Base-by-base conservation (phyloP, 2,329 filamentous ascomycete species). In the Colletotrichum horii region DNA sequence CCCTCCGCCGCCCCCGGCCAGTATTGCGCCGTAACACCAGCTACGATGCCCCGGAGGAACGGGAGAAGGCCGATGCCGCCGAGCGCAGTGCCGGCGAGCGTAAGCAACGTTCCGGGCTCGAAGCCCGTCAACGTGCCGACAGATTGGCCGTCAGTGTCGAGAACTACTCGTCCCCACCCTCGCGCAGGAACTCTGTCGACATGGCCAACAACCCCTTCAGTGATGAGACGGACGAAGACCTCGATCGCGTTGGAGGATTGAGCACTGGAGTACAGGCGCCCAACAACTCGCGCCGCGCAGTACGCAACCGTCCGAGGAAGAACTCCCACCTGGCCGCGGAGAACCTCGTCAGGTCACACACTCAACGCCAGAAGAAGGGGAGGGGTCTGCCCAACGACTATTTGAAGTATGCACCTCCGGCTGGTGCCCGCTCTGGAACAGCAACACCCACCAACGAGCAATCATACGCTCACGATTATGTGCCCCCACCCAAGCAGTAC, bases 401-500 rank as follows among this genome's bases (percentile, higher is more conserved):
- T 15, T 84, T 83, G 77, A 80, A 82, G 24, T 75, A 70, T 22
- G 79, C 80, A 12, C 80, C 78, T 28, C 74, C 78, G 22, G 74
- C 76, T 9, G 81, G 79, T 16, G 72, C 67, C 12, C 77, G 79
- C 19, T 86, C 85, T 43, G 84, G 85, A 58, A 84, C 83, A 11
- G 81, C 80, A 7, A 87, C 85, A 3, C 85, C 85, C 1, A 78
- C 83, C 12, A 77, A 81, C 22, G 87, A 91, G 58, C 87, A 89
- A 26, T 89, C 91, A 58, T 89, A 91, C 71, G 80, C 80, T 16
- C 82, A 85, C 61, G 85, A 87, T 71, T 95, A 94, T 80, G 90
- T 94, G 22, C 91, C 93, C 60, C 88, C 89, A 56, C 94, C 94
- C 6, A 85, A 88, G 26, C 90, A 93, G 77, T 96, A 95, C 82